Percentiles rank a stretch among this genome's conserved stretches.
These are phyloP conservation scores for Pelagophyceae sp. DNA, from an alignment of 352 stramenopile species.

Conservation along the genomic window DNA sequence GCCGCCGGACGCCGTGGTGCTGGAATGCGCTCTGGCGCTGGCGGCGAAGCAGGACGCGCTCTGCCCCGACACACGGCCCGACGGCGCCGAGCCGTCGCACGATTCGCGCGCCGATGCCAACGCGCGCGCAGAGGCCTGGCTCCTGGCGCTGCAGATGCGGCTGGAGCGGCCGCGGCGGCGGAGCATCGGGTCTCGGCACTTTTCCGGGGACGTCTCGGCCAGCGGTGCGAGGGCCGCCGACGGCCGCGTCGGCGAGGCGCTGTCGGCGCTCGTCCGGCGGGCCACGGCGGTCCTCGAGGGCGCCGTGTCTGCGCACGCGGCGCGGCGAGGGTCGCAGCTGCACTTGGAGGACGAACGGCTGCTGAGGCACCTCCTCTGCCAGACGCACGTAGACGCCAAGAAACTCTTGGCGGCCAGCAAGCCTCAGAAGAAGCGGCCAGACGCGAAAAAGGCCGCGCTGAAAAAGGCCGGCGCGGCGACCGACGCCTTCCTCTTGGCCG, in stretches of 20 bases:
- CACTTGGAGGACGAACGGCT: not conserved
- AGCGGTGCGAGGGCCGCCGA: too few species aligned
- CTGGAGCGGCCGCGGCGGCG: not conserved
- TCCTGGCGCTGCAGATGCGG: not conserved
- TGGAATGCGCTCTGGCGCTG: not conserved
- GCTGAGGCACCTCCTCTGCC: not conserved
- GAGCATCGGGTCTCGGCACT: too few species aligned
- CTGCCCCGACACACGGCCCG: not conserved
- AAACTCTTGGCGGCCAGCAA: not conserved
- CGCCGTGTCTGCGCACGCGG: too few species aligned
- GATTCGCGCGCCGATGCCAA: not conserved
- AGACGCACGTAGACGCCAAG: conserved; percentile 3
- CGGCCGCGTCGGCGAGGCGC: not conserved
- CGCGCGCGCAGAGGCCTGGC: not conserved
- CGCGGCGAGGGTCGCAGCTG: too few species aligned
- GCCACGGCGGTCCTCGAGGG: not conserved
- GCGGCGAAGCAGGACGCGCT: not conserved
- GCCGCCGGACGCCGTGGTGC: not conserved
- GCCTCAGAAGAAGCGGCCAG: not conserved
- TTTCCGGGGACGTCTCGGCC: too few species aligned
- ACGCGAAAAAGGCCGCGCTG: not conserved
- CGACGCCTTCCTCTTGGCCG: not conserved
- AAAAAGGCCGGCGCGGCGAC: not conserved
- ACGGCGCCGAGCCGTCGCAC: too few species aligned
- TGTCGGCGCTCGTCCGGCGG: not conserved